Evolutionary conservation across 2,329 filamentous ascomycete genomes (phyloP).

Genomic region (Fusarium clavum): DNA sequence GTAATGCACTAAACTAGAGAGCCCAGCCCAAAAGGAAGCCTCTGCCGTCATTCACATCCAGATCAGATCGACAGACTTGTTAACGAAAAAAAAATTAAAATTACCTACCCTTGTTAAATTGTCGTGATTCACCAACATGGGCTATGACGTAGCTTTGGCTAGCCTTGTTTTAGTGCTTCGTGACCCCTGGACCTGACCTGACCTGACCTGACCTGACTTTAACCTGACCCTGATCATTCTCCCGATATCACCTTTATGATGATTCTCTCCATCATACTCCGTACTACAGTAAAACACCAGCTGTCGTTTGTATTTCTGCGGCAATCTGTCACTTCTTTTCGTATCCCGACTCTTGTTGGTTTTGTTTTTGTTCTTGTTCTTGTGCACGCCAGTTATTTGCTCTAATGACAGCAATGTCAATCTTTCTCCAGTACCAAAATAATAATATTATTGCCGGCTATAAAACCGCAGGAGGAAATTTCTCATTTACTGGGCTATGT

Average conservation of each 20-base stretch:
- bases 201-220: background rate
- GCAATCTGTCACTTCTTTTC: background rate
- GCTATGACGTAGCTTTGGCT: constrained; percentile 32
- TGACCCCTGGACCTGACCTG: constrained; percentile 13
- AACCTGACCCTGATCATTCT: constrained; percentile 2
- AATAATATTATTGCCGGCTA: background rate
- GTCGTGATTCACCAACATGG: constrained; percentile 29
- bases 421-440: background rate
- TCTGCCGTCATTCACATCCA: constrained; percentile 34
- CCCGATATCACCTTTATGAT: background rate
- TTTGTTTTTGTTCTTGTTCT: background rate
- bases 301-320: background rate
- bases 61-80: constrained; percentile 7
- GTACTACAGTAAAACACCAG: background rate
- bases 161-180: constrained; percentile 33
- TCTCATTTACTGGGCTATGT: background rate
- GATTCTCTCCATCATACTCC: background rate
- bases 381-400: background rate
- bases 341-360: background rate
- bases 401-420: background rate
- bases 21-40: constrained; percentile 9
- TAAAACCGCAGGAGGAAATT: background rate
- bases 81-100: background rate
- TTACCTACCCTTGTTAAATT: constrained; percentile 19
- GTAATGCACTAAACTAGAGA: background rate